Base-by-base conservation (phyloP, 2,329 filamentous ascomycete species). In the Paraphoma chrysanthemicola region DNA sequence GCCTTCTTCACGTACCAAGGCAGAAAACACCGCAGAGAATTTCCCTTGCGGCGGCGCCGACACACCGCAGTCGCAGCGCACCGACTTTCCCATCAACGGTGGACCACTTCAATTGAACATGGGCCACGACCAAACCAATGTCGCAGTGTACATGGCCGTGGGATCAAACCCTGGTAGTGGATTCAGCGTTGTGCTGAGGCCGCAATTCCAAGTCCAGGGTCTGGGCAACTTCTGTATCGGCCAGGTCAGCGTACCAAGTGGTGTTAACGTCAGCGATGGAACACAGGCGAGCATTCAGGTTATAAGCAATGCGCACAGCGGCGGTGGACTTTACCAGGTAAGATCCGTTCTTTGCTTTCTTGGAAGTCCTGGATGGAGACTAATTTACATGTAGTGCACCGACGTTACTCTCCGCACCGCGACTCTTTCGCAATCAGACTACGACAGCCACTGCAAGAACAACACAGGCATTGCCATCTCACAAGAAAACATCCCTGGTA, bases 181-280 rank as follows among this genome's bases (percentile, higher is more conserved):
- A 75, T 93, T 88, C 82, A 92, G 90, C 81, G 82, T 89, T 74
- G 85, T 87, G 33, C 81, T 92, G 29, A 84, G 86, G 1, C 85
- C 85, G 3, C 77, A 85, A 80, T 77, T 86, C 80, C 76, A 87
- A 81, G 79, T 85, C 75, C 69, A 87, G 78, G 75, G 90, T 69
- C 76, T 84, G 16, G 88, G 90, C 45, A 81, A 83, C 45, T 87
- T 92, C 68, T 93, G 90, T 76, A 67, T 92, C 11, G 84, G 86
- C 8, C 75, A 81, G 59, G 77, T 93, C 12, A 71, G 77, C 30
- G 75, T 90, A 4, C 86, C 87, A 6, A 66, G 71, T 16, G 78
- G 78, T 6, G 61, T 86, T 23, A 80, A 80, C 47, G 75, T 88
- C 38, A 73, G 72, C 23, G 86, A 90, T 38, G 90, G 90, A 42